Percentiles rank a stretch among this genome's conserved stretches.
Conservation (phyloP, 2,329 filamentous ascomycete genomes). For the Coleophoma eucalyptorum region DNA sequence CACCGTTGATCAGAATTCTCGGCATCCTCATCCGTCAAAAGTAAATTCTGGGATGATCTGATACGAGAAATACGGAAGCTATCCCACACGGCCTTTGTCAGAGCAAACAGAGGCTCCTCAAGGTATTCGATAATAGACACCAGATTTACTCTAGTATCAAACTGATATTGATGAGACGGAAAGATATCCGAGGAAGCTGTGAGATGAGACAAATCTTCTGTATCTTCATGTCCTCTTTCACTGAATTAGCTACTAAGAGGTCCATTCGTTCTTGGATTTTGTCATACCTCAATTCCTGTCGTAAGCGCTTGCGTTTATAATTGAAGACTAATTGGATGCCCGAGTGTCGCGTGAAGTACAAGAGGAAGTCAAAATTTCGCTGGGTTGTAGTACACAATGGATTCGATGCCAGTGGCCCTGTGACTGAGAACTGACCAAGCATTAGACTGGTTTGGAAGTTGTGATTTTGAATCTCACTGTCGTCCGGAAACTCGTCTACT, state of each 20-base stretch:
- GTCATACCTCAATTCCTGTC: not conserved
- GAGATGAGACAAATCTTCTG: not conserved
- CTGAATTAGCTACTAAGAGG: not conserved
- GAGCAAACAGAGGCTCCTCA: conserved; percentile 3
- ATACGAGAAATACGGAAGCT: conserved; percentile 4
- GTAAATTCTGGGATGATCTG: not conserved
- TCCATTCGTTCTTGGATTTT: not conserved
- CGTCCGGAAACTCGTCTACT: not conserved
- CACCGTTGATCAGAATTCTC: not conserved
- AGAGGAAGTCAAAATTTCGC: conserved; percentile 2
- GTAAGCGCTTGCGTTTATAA: conserved; percentile 2
- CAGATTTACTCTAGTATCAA: not conserved
- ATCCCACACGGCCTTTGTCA: conserved; percentile 4
- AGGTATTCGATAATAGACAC: not conserved
- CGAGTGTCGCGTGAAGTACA: conserved; percentile 2
- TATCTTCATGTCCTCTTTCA: not conserved
- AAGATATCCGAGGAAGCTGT: not conserved
- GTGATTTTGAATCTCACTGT: not conserved
- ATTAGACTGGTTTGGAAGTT: not conserved
- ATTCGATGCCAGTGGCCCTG: too few relatives aligned
- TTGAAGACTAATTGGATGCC: conserved; percentile 1
- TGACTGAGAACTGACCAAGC: not conserved
- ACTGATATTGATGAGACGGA: not conserved
- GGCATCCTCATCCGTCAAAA: not conserved
- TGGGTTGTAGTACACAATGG: not conserved